These are phyloP conservation scores for Aschersonia sp. DNA, from an alignment of 2,329 filamentous ascomycete species.

Conservation along the genomic window DNA sequence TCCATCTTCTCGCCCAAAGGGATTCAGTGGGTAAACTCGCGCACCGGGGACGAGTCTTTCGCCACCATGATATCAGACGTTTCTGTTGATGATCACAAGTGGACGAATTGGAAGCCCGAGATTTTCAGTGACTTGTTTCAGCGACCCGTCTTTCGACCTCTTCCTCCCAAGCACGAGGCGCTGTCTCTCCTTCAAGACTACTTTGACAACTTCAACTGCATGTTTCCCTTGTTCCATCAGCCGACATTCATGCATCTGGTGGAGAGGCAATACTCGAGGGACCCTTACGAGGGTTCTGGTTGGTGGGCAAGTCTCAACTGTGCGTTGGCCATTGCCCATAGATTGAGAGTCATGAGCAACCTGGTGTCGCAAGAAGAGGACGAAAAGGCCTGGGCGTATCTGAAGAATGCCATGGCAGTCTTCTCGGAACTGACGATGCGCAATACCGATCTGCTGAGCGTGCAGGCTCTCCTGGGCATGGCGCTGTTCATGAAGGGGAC, in stretches of 20 bases:
- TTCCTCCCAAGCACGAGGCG: constrained; percentile 79
- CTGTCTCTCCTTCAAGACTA: constrained; percentile 82
- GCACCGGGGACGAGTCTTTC: constrained; percentile 91
- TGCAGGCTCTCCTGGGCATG: constrained; percentile 89
- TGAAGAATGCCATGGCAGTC: constrained; percentile 94
- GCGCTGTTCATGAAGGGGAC: constrained; percentile 90
- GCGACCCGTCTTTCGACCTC: constrained; percentile 65
- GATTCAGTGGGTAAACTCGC: constrained; percentile 96
- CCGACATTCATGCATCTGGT: constrained; percentile 97
- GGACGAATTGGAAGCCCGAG: constrained; percentile 97
- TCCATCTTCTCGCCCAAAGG: constrained; percentile 98
- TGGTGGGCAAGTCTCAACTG: constrained; percentile 99
- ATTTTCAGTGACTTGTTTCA: constrained; percentile 88
- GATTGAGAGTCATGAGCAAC: constrained; percentile 90
- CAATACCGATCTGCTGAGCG: constrained; percentile 87
- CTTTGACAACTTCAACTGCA: constrained; percentile 98
- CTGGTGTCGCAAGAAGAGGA: constrained; percentile 83
- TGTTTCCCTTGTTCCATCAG: constrained; percentile 95
- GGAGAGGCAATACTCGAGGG: constrained; percentile 80
- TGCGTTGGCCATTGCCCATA: constrained; percentile 81
- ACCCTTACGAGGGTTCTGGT: constrained; percentile 87
- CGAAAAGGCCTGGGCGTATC: constrained; percentile 83
- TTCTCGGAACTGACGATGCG: constrained; percentile 89
- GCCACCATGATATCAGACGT: constrained; percentile 87
- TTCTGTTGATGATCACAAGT: constrained; percentile 87